These are phyloP conservation scores for Venturia effusa DNA, from an alignment of 2,329 filamentous ascomycete species.

Conservation along the genomic window DNA sequence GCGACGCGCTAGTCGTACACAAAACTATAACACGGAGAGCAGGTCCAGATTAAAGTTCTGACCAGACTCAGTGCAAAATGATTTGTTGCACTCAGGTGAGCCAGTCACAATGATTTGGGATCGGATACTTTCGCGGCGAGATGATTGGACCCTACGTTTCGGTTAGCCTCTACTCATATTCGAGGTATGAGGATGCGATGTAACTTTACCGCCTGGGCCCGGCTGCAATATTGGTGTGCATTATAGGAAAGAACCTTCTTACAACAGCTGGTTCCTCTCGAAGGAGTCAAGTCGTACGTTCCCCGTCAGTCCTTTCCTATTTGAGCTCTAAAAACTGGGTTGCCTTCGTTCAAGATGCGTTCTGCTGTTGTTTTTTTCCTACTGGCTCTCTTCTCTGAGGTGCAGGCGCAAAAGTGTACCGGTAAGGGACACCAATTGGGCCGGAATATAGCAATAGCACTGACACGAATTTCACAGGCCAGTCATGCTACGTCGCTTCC, in stretches of 20 bases:
- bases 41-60: background rate
- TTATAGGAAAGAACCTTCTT: background rate
- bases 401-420: background rate
- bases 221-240: too few species aligned
- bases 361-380: background rate
- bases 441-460: too few species aligned
- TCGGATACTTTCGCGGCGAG: background rate
- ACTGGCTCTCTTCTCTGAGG: background rate
- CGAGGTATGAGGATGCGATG: background rate
- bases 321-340: background rate
- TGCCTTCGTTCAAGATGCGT: background rate
- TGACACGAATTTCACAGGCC: background rate
- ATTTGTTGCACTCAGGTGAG: background rate
- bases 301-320: background rate
- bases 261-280: too few species aligned
- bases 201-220: background rate
- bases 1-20: background rate
- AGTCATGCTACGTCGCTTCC: constrained; percentile 7
- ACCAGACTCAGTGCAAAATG: background rate
- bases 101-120: background rate
- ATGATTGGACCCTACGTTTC: background rate
- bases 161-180: background rate
- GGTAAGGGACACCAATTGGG: background rate
- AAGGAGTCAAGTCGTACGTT: background rate
- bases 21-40: background rate